Percentiles rank a stretch among this genome's conserved stretches.
Conservation (phyloP, 345 rosid species). For the Erucastrum elatum region DNA sequence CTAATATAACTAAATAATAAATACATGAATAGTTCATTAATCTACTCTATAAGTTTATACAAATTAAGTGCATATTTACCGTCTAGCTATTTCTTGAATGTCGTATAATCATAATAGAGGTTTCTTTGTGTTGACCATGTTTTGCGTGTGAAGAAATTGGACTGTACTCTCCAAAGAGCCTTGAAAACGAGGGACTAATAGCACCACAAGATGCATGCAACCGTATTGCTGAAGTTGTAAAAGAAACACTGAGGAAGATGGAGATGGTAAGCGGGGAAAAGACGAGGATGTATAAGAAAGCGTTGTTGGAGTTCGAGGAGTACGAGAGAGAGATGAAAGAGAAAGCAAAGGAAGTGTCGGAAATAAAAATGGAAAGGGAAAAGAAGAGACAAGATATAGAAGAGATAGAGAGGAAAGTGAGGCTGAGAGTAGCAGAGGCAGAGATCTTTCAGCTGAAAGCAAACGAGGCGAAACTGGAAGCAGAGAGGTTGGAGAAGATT, state of each 20-base stretch:
- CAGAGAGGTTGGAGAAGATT: slow-evolving; percentile 86
- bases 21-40: too few species aligned
- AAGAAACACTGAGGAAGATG: slow-evolving; percentile 91
- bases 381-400: slow-evolving; percentile 81
- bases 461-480: slow-evolving; percentile 84
- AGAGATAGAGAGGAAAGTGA: slow-evolving; percentile 84
- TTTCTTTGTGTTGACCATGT: neutral
- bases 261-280: slow-evolving; percentile 98
- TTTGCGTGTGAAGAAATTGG: slow-evolving; percentile 60
- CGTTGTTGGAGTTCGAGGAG: slow-evolving; percentile 66
- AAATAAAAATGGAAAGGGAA: slow-evolving; percentile 69
- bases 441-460: slow-evolving; percentile 99
- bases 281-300: slow-evolving; percentile 89
- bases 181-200: slow-evolving; percentile 72
- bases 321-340: slow-evolving; percentile 91
- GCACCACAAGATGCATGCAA: slow-evolving; percentile 98
- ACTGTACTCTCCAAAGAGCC: slow-evolving; percentile 75
- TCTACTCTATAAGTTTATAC: too few species aligned
- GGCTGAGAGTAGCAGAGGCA: slow-evolving; percentile 93
- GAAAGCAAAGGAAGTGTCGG: slow-evolving; percentile 84
- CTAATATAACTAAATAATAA: too few species aligned
- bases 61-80: too few species aligned
- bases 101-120: neutral
- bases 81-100: too few species aligned
- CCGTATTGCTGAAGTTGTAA: slow-evolving; percentile 89